These are phyloP conservation scores for Dioscorea zingiberensis DNA, from an alignment of 106 monocot species.

Conservation along the genomic window DNA sequence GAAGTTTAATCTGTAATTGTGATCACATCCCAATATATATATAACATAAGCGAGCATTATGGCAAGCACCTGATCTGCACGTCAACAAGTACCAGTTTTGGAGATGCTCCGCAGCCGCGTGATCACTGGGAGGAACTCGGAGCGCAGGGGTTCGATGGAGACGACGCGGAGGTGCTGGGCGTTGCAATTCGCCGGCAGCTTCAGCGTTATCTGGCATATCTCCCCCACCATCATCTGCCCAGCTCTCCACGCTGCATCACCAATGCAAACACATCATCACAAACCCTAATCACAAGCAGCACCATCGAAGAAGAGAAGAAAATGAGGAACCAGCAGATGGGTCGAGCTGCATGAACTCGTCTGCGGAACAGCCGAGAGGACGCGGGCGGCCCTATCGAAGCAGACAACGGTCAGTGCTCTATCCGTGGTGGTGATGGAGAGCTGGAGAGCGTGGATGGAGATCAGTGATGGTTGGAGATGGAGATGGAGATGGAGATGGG, in stretches of 20 bases:
- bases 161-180: conserved; percentile 63
- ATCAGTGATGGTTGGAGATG: neutral
- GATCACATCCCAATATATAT: too few species aligned
- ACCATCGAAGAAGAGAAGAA: neutral
- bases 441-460: conserved; percentile 7
- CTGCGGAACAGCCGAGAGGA: conserved; percentile 68
- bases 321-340: conserved; percentile 23
- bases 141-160: conserved; percentile 46
- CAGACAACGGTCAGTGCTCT: conserved; percentile 49
- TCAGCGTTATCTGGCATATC: conserved; percentile 55
- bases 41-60: too few species aligned
- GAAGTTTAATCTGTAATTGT: too few species aligned
- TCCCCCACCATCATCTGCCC: conserved; percentile 59
- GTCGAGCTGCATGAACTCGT: conserved; percentile 44
- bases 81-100: too few species aligned
- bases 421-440: conserved; percentile 52
- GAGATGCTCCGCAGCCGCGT: conserved; percentile 27
- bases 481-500: neutral
- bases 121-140: conserved; percentile 53
- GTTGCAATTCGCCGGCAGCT: conserved; percentile 32
- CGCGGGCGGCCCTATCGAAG: conserved; percentile 69
- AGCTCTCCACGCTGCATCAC: conserved; percentile 28
- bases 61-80: too few species aligned
- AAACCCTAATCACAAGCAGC: too few species aligned
- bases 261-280: neutral